phyloP scores from a whole-genome alignment of 306 rosid genomes.

The Cucurbita ficifolia region DNA sequence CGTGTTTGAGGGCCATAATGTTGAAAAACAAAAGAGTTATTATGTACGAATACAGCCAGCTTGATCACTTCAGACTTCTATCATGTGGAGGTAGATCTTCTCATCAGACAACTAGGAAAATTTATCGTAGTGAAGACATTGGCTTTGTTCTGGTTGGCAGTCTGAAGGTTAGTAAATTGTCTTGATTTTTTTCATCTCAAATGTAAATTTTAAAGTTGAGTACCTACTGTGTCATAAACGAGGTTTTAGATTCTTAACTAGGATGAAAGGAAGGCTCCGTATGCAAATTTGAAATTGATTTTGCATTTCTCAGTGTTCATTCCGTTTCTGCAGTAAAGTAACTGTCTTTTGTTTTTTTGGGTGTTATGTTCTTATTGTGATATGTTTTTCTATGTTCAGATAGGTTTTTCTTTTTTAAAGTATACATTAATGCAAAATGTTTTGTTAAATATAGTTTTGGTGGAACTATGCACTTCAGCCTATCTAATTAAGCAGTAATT shows the following conservation, averaged over 20 bases:
- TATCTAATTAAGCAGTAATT: constrained; percentile 9
- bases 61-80: constrained; percentile 8
- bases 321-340: background rate
- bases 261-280: background rate
- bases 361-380: background rate
- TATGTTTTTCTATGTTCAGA: background rate
- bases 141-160: constrained; percentile 57
- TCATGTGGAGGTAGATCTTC: constrained; percentile 29
- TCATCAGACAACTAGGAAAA: constrained; percentile 32
- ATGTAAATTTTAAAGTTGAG: background rate
- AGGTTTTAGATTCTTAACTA: background rate
- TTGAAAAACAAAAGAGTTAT: constrained; percentile 16
- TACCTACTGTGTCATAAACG: background rate
- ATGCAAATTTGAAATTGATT: background rate
- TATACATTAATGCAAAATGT: background rate
- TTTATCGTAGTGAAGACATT: constrained; percentile 43
- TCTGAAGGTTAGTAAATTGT: constrained; percentile 45
- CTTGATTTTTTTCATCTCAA: constrained; percentile 9
- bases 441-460: background rate
- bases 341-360: background rate
- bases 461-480: background rate
- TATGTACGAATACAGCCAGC: constrained; percentile 21
- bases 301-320: background rate
- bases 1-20: constrained; percentile 26
- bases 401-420: background rate